phyloP scores from a whole-genome alignment of 768 basidiomycete genomes.

The Pseudohyphozyma bogoriensis region DNA sequence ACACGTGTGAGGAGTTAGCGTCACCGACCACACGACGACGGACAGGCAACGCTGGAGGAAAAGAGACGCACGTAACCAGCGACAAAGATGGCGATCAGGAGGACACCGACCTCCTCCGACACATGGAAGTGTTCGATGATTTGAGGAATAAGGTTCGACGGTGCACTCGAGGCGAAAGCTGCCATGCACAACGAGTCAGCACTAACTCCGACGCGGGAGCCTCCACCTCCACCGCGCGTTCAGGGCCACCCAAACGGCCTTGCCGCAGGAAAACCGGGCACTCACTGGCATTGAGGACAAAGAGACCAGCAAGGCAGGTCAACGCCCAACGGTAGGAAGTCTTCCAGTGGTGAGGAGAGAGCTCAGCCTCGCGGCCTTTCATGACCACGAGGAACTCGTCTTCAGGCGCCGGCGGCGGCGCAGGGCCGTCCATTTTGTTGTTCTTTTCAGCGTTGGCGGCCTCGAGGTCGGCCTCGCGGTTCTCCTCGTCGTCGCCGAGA shows the following conservation, averaged over 20 bases:
- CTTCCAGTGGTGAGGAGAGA: constrained; percentile 31
- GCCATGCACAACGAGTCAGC: not conserved
- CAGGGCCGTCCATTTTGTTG: no score
- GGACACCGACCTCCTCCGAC: constrained; percentile 30
- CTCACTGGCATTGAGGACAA: constrained; percentile 34
- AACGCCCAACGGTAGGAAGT: constrained; percentile 30
- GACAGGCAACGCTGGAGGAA: not conserved
- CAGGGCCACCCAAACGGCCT: not conserved
- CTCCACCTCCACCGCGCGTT: not conserved
- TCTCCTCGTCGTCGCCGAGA: no score
- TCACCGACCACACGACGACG: not conserved
- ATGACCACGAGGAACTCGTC: constrained; percentile 29
- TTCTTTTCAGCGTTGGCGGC: no score
- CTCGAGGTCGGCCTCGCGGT: no score
- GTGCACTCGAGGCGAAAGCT: constrained; percentile 34
- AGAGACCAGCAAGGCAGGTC: constrained; percentile 28
- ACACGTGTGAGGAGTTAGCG: not conserved
- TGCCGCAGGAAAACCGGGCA: not conserved
- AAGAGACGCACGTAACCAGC: constrained; percentile 19
- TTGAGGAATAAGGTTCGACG: constrained; percentile 25
- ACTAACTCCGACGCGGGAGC: not conserved
- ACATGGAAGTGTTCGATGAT: constrained; percentile 30
- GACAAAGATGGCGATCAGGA: constrained; percentile 33
- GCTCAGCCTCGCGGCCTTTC: constrained; percentile 23
- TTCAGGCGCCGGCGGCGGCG: no score